A percentile compares a stretch with the other conserved stretches of the same genome.
phyloP scores from a whole-genome alignment of 2,329 filamentous ascomycete species.

The Colletotrichum sp. region DNA sequence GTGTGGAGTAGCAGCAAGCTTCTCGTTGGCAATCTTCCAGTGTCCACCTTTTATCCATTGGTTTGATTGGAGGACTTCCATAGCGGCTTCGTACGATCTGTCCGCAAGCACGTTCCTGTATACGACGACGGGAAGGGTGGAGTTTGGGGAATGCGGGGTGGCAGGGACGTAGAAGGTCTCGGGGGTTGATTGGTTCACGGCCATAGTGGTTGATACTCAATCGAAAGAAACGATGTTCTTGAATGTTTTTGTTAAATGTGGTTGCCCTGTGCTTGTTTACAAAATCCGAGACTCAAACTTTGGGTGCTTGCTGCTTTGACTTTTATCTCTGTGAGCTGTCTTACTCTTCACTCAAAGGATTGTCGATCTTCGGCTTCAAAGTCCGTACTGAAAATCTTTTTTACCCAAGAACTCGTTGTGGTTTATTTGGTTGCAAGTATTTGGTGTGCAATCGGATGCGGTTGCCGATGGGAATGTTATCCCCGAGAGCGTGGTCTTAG shows the following conservation, averaged over 20 bases:
- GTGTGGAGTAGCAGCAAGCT: neutral
- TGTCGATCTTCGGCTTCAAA: neutral
- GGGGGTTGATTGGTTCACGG: neutral
- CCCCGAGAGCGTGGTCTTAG: neutral
- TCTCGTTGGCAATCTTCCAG: neutral
- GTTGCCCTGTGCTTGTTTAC: neutral
- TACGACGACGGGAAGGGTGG: neutral
- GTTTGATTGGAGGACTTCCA: neutral
- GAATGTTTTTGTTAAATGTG: neutral
- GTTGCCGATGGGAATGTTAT: neutral
- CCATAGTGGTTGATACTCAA: neutral
- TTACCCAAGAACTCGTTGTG: neutral
- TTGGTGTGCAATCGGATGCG: neutral
- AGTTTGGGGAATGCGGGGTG: neutral
- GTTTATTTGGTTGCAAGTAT: neutral
- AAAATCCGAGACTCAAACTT: neutral
- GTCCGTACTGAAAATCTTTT: neutral
- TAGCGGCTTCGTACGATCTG: neutral
- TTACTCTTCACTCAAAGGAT: fast-evolving
- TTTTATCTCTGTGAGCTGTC: neutral
- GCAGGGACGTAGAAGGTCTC: neutral
- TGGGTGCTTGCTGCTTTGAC: fast-evolving
- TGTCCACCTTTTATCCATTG: neutral
- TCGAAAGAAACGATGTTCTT: neutral
- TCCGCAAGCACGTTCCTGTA: neutral